These are phyloP conservation scores for Diaporthe sp. DNA, from an alignment of 2,329 filamentous ascomycete species.

Conservation along the genomic window DNA sequence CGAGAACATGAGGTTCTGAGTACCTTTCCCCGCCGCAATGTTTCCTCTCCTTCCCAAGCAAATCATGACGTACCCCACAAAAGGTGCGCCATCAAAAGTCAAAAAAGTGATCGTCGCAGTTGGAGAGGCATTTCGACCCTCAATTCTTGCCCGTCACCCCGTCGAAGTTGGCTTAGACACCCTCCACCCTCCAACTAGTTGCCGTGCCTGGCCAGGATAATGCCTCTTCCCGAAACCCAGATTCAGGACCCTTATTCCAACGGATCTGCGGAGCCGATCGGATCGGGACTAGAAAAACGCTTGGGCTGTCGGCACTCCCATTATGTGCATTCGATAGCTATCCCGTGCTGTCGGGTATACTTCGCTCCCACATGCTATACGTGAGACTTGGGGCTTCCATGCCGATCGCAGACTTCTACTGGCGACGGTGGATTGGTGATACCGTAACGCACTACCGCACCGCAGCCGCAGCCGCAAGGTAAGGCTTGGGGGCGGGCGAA, in stretches of 20 bases:
- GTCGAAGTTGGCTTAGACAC: slow-evolving; percentile 22
- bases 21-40: background rate
- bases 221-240: slow-evolving; percentile 15
- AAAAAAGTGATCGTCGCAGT: slow-evolving; percentile 34
- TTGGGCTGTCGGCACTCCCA: background rate
- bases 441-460: slow-evolving; percentile 1
- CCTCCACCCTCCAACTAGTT: slow-evolving; percentile 12
- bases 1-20: background rate
- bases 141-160: slow-evolving; percentile 2
- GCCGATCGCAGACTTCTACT: slow-evolving; percentile 27
- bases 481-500: background rate
- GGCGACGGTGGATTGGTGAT: slow-evolving; percentile 1
- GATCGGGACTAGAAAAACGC: slow-evolving; percentile 6
- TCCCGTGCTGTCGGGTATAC: slow-evolving; percentile 10
- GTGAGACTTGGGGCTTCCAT: slow-evolving; percentile 17
- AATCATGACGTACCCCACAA: background rate
- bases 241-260: slow-evolving; percentile 25
- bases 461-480: background rate
- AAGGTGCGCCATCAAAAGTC: slow-evolving; percentile 12
- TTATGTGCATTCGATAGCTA: background rate
- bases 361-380: background rate
- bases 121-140: slow-evolving; percentile 21
- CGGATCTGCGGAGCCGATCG: slow-evolving; percentile 10
- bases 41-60: background rate
- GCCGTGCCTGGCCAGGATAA: slow-evolving; percentile 30